phyloP scores from a whole-genome alignment of 345 rosid genomes.

The Clarkia xantiana region DNA sequence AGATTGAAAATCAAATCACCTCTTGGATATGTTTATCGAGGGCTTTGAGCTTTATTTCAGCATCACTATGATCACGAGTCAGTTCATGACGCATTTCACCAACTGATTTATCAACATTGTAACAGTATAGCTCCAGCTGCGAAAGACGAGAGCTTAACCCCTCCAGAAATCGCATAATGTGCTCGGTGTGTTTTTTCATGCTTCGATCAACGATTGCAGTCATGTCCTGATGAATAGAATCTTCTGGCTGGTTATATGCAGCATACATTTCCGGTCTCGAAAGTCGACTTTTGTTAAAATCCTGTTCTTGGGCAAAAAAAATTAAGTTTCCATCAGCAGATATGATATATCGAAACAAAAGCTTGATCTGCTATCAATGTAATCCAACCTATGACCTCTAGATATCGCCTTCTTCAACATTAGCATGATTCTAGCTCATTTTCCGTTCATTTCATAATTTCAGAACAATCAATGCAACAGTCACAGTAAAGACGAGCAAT shows the following conservation, averaged over 20 bases:
- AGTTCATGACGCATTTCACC: slow-evolving; percentile 90
- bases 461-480: slow-evolving; percentile 1
- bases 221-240: slow-evolving; percentile 50
- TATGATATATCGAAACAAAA: neutral
- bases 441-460: no score
- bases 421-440: neutral
- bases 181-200: slow-evolving; percentile 71
- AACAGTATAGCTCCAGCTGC: slow-evolving; percentile 76
- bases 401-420: no score
- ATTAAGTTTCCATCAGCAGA: neutral
- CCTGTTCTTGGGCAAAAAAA: slow-evolving; percentile 28
- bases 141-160: slow-evolving; percentile 94
- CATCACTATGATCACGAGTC: slow-evolving; percentile 52
- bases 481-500: no score
- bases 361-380: neutral
- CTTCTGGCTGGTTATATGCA: slow-evolving; percentile 77
- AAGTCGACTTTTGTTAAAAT: slow-evolving; percentile 70
- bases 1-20: slow-evolving; percentile 22
- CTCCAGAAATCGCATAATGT: slow-evolving; percentile 84
- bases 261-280: slow-evolving; percentile 46
- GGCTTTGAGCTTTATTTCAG: slow-evolving; percentile 72
- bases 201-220: slow-evolving; percentile 46
- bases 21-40: slow-evolving; percentile 94
- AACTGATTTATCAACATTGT: slow-evolving; percentile 87
- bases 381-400: neutral